Percentiles rank a stretch among this genome's conserved stretches.
Evolutionary conservation across 2,329 filamentous ascomycete genomes (phyloP).

Genomic region (Phyllosticta citribraziliensis): DNA sequence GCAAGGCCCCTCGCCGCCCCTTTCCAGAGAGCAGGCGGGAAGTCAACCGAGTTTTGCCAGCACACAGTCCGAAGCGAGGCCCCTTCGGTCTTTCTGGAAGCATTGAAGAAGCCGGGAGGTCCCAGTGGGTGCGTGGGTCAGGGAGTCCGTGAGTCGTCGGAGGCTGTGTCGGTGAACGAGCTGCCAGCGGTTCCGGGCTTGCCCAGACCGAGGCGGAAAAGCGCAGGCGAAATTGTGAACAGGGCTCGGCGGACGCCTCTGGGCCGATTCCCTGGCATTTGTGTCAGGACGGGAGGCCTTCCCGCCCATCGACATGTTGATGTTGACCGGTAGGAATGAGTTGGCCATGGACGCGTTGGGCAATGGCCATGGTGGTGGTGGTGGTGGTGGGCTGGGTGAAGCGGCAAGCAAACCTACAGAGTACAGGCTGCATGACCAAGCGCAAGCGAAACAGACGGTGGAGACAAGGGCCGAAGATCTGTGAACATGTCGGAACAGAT

Average conservation of each 20-base stretch:
- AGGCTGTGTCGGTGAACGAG: background rate
- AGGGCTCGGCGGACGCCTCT: background rate
- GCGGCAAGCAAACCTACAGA: background rate
- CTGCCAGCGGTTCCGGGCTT: background rate
- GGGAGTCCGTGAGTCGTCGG: background rate
- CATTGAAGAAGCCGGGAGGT: conserved; percentile 8
- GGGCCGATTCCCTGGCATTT: background rate
- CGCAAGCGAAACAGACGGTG: background rate
- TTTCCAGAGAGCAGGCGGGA: conserved; percentile 5
- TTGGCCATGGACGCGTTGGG: background rate
- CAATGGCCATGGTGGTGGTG: background rate
- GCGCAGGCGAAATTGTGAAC: background rate
- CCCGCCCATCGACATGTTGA: background rate
- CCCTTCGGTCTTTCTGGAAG: conserved; percentile 9
- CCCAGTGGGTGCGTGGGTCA: background rate
- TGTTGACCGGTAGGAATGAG: background rate
- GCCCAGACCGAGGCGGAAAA: background rate
- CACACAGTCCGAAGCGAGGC: conserved; percentile 10
- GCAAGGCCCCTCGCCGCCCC: conserved; percentile 9
- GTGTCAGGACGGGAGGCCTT: background rate
- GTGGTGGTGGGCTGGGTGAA: background rate
- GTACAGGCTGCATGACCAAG: background rate
- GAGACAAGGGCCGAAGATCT: background rate
- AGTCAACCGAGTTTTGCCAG: conserved; percentile 6
- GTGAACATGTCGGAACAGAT: background rate